These are phyloP conservation scores for Phytophthora capsici DNA, from an alignment of 352 stramenopile genomes.

Conservation along the genomic window DNA sequence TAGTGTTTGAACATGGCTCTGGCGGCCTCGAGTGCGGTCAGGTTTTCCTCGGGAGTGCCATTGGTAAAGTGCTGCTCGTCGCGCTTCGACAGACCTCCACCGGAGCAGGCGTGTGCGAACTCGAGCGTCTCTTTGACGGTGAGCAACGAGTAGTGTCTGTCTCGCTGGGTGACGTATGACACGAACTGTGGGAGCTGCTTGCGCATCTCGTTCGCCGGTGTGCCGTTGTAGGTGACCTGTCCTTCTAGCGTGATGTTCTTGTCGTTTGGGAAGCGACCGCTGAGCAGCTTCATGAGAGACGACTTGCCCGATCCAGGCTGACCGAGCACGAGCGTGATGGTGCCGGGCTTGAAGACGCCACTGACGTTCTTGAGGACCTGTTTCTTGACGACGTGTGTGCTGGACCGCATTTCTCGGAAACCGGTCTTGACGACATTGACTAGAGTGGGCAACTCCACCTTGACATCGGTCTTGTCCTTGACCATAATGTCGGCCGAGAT, in stretches of 20 bases:
- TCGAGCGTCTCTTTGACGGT: conserved; percentile 65
- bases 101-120: conserved; percentile 34
- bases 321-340: conserved; percentile 15
- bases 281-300: conserved; percentile 18
- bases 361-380: conserved; percentile 19
- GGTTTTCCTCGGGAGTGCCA: conserved; percentile 35
- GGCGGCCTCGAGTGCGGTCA: conserved; percentile 28
- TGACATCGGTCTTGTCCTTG: conserved; percentile 16
- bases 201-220: neutral
- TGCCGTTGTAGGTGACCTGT: conserved; percentile 51
- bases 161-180: conserved; percentile 44
- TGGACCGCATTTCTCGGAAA: conserved; percentile 26
- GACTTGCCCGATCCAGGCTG: conserved; percentile 19
- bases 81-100: neutral
- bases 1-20: conserved; percentile 41
- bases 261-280: conserved; percentile 32
- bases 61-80: neutral
- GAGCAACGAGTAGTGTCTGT: conserved; percentile 45
- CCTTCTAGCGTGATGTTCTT: conserved; percentile 45
- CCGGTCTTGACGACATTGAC: conserved; percentile 24
- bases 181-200: conserved; percentile 36
- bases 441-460: conserved; percentile 16
- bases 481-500: conserved; percentile 32
- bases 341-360: conserved; percentile 15
- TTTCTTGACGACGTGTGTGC: conserved; percentile 38